Percentiles rank a stretch among this genome's conserved stretches.
Evolutionary conservation across 2,329 filamentous ascomycete genomes (phyloP).

Genomic region (Cytospora leucostoma): DNA sequence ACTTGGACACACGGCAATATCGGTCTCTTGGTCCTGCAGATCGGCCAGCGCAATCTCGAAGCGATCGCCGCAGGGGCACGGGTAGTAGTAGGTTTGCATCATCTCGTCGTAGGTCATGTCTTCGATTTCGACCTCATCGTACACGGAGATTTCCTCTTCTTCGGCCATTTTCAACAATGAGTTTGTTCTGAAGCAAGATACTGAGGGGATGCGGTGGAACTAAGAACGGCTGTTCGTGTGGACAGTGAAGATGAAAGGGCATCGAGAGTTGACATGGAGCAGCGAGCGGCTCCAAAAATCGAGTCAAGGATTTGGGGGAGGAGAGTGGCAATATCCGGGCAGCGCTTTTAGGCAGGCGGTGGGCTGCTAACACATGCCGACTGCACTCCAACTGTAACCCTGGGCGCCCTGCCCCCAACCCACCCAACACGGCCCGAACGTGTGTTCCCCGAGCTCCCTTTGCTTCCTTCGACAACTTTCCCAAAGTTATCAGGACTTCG

Average conservation of each 20-base stretch:
- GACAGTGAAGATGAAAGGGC: not conserved
- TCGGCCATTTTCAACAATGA: conserved; percentile 55
- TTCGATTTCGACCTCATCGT: conserved; percentile 98
- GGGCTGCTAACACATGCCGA: not conserved
- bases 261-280: not conserved
- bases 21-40: conserved; percentile 77
- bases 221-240: not conserved
- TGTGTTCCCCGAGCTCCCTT: too few species aligned
- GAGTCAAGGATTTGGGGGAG: conserved; percentile 3
- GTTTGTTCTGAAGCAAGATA: not conserved
- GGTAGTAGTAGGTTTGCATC: conserved; percentile 90
- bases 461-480: too few species aligned
- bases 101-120: conserved; percentile 90
- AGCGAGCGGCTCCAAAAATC: not conserved
- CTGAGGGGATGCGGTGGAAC: not conserved
- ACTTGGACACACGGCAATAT: conserved; percentile 96
- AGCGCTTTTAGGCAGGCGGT: not conserved
- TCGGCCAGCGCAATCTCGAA: conserved; percentile 90
- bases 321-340: not conserved
- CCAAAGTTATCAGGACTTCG: too few species aligned
- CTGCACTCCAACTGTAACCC: too few species aligned
- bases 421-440: too few species aligned
- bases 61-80: conserved; percentile 94
- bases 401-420: too few species aligned
- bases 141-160: conserved; percentile 69